phyloP scores from a whole-genome alignment of 768 basidiomycete genomes.

The Udeniomyces megalosporus region DNA sequence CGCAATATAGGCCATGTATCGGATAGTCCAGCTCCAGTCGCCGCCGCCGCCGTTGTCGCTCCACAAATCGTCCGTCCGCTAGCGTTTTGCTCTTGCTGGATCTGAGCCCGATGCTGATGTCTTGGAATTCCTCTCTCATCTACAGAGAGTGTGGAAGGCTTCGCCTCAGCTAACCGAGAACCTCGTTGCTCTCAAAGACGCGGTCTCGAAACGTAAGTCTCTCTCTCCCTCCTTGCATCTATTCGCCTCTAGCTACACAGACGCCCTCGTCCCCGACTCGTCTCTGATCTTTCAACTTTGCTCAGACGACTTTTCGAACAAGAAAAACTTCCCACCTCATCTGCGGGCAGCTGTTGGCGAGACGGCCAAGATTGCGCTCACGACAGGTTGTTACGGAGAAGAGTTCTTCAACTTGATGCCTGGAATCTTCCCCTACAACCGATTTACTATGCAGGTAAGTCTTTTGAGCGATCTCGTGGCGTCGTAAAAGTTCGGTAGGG shows the following conservation, averaged over 20 bases:
- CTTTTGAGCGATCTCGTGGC: not conserved
- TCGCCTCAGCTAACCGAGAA: constrained; percentile 42
- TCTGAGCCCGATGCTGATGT: too few species aligned
- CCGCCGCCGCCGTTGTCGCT: too few species aligned
- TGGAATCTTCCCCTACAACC: constrained; percentile 77
- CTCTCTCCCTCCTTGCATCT: too few species aligned
- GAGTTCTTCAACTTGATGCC: constrained; percentile 84
- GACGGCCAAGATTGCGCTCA: constrained; percentile 60
- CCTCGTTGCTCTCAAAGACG: constrained; percentile 43
- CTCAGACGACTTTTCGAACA: constrained; percentile 28
- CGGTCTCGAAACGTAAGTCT: constrained; percentile 17
- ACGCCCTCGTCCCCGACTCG: not conserved
- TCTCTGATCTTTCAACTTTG: too few species aligned
- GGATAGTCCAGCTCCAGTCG: too few species aligned
- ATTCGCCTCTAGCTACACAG: not conserved
- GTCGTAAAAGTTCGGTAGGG: not conserved
- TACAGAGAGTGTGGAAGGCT: too few species aligned
- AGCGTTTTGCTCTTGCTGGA: too few species aligned
- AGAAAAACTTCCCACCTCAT: constrained; percentile 73
- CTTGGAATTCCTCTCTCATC: too few species aligned
- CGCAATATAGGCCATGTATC: too few species aligned
- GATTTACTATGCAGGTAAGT: constrained; percentile 61
- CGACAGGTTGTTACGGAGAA: constrained; percentile 77
- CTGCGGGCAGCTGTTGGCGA: constrained; percentile 57
- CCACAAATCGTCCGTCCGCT: too few species aligned